These are phyloP conservation scores for Jatropha multifida DNA, from an alignment of 441 rosid species.

Conservation along the genomic window DNA sequence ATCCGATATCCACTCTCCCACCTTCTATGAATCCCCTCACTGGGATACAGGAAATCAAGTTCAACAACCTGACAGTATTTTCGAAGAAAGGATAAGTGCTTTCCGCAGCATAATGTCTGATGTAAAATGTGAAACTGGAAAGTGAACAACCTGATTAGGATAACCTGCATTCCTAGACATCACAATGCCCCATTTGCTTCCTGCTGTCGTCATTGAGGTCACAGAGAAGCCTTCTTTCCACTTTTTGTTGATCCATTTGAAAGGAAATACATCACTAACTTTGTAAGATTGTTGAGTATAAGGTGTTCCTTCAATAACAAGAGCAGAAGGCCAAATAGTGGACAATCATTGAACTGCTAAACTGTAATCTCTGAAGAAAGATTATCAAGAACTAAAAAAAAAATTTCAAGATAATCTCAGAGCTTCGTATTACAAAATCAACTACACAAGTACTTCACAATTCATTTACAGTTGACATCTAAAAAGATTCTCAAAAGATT, in stretches of 20 bases:
- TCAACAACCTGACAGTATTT: constrained; percentile 44
- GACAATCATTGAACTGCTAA: constrained; percentile 9
- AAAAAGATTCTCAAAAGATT: not conserved
- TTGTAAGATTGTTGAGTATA: constrained; percentile 59
- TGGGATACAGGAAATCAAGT: constrained; percentile 57
- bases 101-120: constrained; percentile 68
- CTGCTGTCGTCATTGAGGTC: constrained; percentile 57
- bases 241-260: constrained; percentile 65
- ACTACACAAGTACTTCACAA: not conserved
- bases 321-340: constrained; percentile 15
- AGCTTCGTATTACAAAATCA: not conserved
- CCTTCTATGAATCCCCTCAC: constrained; percentile 55
- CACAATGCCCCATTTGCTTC: constrained; percentile 54
- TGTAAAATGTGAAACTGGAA: constrained; percentile 58
- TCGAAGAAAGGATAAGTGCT: constrained; percentile 35
- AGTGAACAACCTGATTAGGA: constrained; percentile 42
- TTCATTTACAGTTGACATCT: not conserved
- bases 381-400: not conserved
- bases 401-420: not conserved
- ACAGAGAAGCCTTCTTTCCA: constrained; percentile 64
- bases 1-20: constrained; percentile 53
- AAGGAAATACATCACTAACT: constrained; percentile 58
- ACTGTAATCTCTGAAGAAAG: constrained; percentile 3
- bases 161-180: constrained; percentile 58
- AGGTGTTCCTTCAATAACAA: constrained; percentile 41